Evolutionary conservation across 805 yeast genomes (phyloP), one percentile per base, ranked within the genome.

Genomic region (Candida takata): DNA sequence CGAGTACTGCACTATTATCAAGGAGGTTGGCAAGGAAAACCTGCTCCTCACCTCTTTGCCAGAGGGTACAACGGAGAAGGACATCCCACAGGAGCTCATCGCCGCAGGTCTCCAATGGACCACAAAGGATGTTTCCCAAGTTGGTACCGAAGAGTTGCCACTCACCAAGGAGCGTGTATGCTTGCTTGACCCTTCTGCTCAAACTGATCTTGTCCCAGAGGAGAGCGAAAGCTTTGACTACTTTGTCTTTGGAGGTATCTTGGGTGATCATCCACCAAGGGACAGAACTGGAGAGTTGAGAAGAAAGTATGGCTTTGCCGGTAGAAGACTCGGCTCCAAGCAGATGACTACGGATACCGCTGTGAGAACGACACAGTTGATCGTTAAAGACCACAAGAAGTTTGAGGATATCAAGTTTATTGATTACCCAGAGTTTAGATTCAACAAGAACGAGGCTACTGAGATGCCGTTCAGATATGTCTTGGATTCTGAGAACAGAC

Each of bases 301-400:
- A 51, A 60, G 58, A 27, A 81, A 83, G 51, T 79, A 87, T 48
- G 95, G 95, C 0, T 79, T 87, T 52, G 77, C 74, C 1, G 95
- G 97, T 8, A 78, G 92, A 62, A 72, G 95, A 56, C 67, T 90
- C 35, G 97, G 96, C 3, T 72, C 67, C 34, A 72, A 82, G 46
- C 98, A 90, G 57, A 92, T 90, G 97, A 86, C 97, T 13, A 90
- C 98, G 0, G 98, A 90, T 55, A 90, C 98, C 1, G 97, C 97
- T 0, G 81, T 92, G 24, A 74, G 98, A 59, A 86, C 95, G 14
- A 86, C 97, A 2, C 87, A 86, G 51, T 54, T 72, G 30, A 88
- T 90, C 20, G 64, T 85, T n/a, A 76, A 78, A 40, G 70, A 72
- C 29, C 62, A 69, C 36, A 64, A 49, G 2, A 55, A 58, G 17